Evolutionary conservation across 495 filamentous ascomycete species (phyloP).

Genomic region (Neurospora terricola): DNA sequence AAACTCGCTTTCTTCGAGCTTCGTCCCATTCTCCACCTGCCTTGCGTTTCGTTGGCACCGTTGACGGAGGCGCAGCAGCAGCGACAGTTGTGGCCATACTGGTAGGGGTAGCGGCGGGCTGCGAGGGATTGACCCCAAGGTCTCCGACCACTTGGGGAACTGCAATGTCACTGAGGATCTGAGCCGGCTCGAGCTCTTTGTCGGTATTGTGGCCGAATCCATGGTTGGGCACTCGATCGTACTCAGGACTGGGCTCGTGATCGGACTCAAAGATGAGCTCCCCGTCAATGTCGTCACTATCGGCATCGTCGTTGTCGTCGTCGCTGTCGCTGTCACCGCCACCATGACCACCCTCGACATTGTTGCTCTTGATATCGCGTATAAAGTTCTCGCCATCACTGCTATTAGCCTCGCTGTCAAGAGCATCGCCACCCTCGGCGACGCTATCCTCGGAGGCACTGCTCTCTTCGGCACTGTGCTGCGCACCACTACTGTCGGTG

Average conservation of each 20-base stretch:
- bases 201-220: not conserved
- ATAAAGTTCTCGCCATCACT: not conserved
- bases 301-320: not conserved
- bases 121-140: not conserved
- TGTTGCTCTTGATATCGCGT: not conserved
- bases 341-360: not conserved
- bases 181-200: slow-evolving; percentile 8
- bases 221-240: not conserved
- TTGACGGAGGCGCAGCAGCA: not conserved
- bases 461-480: not conserved
- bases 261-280: not conserved
- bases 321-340: not conserved
- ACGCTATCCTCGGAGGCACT: not conserved
- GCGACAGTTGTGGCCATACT: not conserved
- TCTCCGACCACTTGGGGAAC: not conserved
- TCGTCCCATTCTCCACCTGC: not conserved
- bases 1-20: not conserved
- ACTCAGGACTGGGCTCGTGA: not conserved
- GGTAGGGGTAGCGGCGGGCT: not conserved
- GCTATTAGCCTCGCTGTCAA: not conserved
- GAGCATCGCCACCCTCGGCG: not conserved
- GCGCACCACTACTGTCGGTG: not conserved
- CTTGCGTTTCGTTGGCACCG: not conserved
- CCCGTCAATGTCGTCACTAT: not conserved
- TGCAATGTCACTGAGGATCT: slow-evolving; percentile 13